Base-by-base conservation (phyloP, 2,329 filamentous ascomycete genomes). In the Colletotrichum lindemuthianum region DNA sequence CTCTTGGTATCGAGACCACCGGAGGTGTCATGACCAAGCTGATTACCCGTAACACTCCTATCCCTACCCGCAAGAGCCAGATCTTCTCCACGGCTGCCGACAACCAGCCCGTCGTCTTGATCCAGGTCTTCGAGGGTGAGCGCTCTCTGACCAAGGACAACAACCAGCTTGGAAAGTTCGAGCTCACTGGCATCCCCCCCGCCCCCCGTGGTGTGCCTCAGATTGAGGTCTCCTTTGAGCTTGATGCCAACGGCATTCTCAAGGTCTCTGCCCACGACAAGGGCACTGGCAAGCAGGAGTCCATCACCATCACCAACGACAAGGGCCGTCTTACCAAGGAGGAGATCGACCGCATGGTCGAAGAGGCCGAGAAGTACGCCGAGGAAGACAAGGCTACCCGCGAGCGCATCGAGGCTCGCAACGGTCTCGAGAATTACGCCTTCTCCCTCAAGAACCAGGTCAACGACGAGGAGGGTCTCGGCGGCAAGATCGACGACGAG, bases 361-460 rank as follows among this genome's bases (percentile, higher is more conserved):
- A 91, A 72, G 96, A 99, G 83, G 96, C 96, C 67, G 96, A 98
- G 89, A 92, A 97, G 84, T 98, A 94, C 79, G 96, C 96, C 76
- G 96, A 99, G 81, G 96, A 98, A 84, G 96, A 99, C 86, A 98
- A 98, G 89, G 94, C 94, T 69, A 96, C 92, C 75, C 93, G 93
- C 78, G 92, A 96, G 85, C 94, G 94, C 84, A 97, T 99, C 73
- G 94, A 97, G 85, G 91, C 94, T 73, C 91, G 95, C 77, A 98
- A 99, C 83, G 89, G 90, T 72, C 91, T 99, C 67, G 96, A 99
- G 89, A 98, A 98, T 90, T 99, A 98, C 83, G 93, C 93, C 72
- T 98, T 97, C 89, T 95, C 88, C 85, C 86, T 99, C 73, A 98
- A 98, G 92, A 98, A 97, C 91, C 96, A 98, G 86, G 90, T 93